A percentile compares a stretch with the other conserved stretches of the same genome.
Evolutionary conservation across 2,329 filamentous ascomycete genomes (phyloP).

Genomic region (Hymenoscyphus repandus): DNA sequence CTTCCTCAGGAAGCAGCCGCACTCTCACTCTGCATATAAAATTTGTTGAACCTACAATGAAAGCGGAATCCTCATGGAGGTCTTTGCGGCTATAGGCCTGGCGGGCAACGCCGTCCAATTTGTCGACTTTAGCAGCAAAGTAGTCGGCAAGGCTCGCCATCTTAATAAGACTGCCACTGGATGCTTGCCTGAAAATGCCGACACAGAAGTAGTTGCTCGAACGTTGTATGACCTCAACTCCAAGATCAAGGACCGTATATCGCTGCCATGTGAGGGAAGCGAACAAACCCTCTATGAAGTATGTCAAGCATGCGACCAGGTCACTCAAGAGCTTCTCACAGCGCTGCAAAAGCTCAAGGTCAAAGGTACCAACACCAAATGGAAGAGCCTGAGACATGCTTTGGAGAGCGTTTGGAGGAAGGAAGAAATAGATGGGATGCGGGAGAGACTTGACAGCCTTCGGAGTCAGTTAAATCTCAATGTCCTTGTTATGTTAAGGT

Average conservation of each 20-base stretch:
- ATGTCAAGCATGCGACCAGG: neutral
- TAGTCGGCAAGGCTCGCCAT: neutral
- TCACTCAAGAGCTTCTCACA: neutral
- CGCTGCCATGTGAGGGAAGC: neutral
- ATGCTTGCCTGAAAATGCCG: neutral
- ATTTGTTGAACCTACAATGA: no score
- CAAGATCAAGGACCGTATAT: neutral
- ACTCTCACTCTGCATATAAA: no score
- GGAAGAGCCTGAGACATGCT: neutral
- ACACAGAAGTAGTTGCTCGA: neutral
- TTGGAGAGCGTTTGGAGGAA: neutral
- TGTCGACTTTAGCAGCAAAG: neutral
- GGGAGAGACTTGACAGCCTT: neutral
- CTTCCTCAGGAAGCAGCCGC: no score
- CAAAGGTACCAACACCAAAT: neutral
- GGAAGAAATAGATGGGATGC: neutral
- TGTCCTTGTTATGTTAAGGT: neutral
- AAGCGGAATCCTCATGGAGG: no score
- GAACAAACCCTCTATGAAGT: neutral
- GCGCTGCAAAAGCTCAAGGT: neutral
- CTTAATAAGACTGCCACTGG: neutral
- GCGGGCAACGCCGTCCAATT: neutral
- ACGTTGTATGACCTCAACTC: neutral
- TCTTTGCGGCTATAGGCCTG: slow-evolving; percentile 46
- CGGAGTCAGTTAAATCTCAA: neutral